A percentile compares a stretch with the other conserved stretches of the same genome.
These are phyloP conservation scores for Russula virescens DNA, from an alignment of 768 basidiomycete species.

Conservation along the genomic window DNA sequence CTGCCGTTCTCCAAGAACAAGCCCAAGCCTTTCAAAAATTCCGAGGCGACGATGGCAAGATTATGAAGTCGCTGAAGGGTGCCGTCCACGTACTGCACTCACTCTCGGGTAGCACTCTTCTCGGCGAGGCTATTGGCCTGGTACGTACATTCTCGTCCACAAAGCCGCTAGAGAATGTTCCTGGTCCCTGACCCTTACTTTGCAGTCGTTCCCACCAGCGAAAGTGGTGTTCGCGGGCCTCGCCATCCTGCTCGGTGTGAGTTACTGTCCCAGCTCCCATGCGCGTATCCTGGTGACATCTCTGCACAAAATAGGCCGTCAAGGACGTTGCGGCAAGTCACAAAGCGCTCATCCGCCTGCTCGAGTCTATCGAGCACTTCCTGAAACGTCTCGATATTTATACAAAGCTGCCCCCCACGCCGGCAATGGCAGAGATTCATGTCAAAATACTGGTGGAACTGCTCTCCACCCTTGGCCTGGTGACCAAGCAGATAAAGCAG, in stretches of 20 bases:
- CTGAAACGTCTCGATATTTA: not conserved
- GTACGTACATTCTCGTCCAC: not conserved
- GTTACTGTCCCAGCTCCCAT: not conserved
- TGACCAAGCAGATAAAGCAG: not conserved
- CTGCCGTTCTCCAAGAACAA: not conserved
- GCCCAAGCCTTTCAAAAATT: not conserved
- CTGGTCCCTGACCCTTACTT: too few relatives aligned
- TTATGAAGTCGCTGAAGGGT: not conserved
- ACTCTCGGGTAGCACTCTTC: not conserved
- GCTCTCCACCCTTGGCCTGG: not conserved
- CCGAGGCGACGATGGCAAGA: not conserved
- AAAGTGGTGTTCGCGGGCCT: not conserved
- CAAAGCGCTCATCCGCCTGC: not conserved
- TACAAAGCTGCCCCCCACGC: not conserved
- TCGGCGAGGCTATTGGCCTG: not conserved
- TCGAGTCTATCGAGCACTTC: not conserved
- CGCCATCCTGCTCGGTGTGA: not conserved
- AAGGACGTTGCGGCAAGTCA: not conserved
- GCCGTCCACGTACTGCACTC: not conserved
- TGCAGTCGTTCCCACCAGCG: not conserved
- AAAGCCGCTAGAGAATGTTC: too few relatives aligned
- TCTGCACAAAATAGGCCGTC: not conserved
- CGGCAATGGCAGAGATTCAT: not conserved
- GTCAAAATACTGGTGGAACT: not conserved
- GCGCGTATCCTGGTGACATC: not conserved